These are phyloP conservation scores for Pigoraptor vietnamica DNA, from an alignment of 78 protist genomes.

Conservation along the genomic window DNA sequence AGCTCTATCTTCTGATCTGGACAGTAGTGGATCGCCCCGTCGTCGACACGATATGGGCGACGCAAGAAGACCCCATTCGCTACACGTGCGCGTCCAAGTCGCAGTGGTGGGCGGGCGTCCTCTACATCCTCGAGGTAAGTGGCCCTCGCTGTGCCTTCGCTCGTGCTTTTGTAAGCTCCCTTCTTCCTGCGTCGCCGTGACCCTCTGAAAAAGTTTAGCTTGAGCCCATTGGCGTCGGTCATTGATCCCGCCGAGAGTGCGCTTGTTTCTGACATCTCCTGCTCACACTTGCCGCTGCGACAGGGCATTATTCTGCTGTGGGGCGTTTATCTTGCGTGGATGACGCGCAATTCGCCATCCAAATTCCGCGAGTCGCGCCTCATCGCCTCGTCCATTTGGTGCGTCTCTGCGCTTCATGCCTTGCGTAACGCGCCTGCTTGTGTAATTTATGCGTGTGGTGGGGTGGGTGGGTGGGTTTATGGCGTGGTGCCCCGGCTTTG, in stretches of 20 bases:
- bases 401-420: background rate
- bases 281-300: too few species aligned
- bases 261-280: too few species aligned
- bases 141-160: too few species aligned
- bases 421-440: background rate
- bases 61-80: background rate
- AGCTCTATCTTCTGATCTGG: background rate
- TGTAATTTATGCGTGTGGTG: background rate
- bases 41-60: background rate
- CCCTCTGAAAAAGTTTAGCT: too few species aligned
- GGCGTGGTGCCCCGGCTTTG: too few species aligned
- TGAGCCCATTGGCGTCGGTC: too few species aligned
- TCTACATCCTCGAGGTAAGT: background rate
- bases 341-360: background rate
- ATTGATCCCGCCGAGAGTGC: too few species aligned
- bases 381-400: background rate
- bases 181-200: too few species aligned
- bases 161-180: too few species aligned
- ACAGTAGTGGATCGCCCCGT: background rate
- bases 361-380: background rate
- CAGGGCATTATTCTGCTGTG: background rate
- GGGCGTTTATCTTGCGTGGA: background rate
- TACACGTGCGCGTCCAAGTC: background rate
- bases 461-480: background rate
- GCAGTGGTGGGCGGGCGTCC: background rate